phyloP scores from a whole-genome alignment of 1,284 basidiomycete genomes.

The Heterobasidion irregulare region DNA sequence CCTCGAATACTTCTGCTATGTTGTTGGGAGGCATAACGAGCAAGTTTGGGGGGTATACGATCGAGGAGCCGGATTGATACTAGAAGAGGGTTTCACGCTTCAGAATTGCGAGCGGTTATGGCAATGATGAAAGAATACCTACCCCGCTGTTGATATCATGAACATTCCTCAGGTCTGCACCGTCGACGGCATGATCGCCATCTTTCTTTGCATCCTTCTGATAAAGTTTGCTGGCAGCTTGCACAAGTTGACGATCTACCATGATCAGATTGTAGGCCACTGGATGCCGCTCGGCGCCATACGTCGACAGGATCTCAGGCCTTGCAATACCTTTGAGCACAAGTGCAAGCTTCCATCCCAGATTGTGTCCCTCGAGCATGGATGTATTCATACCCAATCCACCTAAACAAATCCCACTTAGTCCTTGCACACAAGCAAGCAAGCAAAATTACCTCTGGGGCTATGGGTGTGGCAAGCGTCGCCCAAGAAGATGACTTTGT shows the following conservation, averaged over 20 bases:
- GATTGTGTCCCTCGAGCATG: no score
- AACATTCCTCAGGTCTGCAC: no score
- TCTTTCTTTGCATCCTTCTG: no score
- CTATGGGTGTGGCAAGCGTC: no score
- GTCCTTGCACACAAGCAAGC: no score
- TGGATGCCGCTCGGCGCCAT: constrained; percentile 5
- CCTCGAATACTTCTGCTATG: not conserved
- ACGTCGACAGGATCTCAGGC: constrained; percentile 6
- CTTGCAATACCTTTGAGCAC: not conserved
- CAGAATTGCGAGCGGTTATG: not conserved
- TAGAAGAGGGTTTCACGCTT: not conserved
- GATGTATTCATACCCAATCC: no score
- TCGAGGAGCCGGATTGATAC: constrained; percentile 8
- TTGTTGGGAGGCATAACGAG: constrained; percentile 1
- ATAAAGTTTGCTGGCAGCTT: constrained; percentile 3
- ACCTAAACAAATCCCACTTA: no score
- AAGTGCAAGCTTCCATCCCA: no score
- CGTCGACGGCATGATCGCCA: no score
- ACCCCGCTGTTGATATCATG: not conserved
- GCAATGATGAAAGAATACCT: not conserved
- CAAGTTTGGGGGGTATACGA: constrained; percentile 4
- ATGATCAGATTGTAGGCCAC: constrained; percentile 6
- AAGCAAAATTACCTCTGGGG: no score
- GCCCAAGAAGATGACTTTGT: no score
- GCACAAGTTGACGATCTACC: constrained; percentile 7